Percentiles rank a stretch among this genome's conserved stretches.
These are phyloP conservation scores for Rhizoclosmatium sp. DNA, from an alignment of 192 early-diverging fungal species.

Conservation along the genomic window DNA sequence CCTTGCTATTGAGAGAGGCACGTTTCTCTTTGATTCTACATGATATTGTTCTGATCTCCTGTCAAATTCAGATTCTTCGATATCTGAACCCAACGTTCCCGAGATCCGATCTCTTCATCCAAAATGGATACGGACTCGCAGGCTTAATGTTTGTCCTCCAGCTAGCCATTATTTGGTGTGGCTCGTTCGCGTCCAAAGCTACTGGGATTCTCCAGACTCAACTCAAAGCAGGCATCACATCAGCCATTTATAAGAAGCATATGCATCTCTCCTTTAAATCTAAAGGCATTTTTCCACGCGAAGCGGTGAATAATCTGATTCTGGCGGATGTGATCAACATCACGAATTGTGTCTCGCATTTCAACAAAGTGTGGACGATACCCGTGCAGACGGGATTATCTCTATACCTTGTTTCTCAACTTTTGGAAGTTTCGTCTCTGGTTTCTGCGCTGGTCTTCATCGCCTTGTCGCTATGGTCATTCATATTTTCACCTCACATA, in stretches of 20 bases:
- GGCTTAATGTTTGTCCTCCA: background rate
- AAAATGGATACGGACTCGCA: conserved; percentile 20
- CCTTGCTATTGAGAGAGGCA: conserved; percentile 14
- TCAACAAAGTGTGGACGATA: conserved; percentile 32
- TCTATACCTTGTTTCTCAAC: conserved; percentile 22
- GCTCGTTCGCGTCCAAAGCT: background rate
- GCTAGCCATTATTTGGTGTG: conserved; percentile 50
- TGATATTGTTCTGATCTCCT: too few relatives aligned
- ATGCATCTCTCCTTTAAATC: conserved; percentile 34
- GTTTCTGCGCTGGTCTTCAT: conserved; percentile 8
- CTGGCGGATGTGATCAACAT: too few relatives aligned
- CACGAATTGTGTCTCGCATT: too few relatives aligned
- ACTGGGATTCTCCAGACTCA: background rate
- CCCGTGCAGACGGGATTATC: conserved; percentile 10
- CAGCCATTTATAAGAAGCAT: conserved; percentile 43
- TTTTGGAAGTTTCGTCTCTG: conserved; percentile 5
- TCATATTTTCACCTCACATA: background rate
- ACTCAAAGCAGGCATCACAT: conserved; percentile 36
- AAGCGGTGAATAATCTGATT: too few relatives aligned
- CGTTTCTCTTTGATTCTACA: background rate
- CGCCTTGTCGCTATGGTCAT: background rate
- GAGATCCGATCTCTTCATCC: conserved; percentile 2
- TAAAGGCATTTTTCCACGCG: background rate
- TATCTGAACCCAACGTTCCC: background rate
- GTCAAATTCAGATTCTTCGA: too few relatives aligned